Conservation (phyloP, 129 eudicot genomes). For the Smallanthus sonchifolius region DNA sequence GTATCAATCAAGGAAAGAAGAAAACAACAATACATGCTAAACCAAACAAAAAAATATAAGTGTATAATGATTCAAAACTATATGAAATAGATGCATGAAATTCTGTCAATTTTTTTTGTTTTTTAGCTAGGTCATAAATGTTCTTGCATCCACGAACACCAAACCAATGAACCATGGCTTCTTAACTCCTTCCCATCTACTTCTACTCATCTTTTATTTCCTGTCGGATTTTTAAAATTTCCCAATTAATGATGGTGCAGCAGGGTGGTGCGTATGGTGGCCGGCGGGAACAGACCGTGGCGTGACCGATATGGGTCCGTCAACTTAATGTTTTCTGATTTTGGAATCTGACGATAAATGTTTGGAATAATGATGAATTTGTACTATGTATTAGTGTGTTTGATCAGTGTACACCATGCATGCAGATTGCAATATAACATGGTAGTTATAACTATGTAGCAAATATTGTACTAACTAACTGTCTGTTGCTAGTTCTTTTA, state of each 20-base stretch:
- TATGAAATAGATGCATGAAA: conserved; percentile 19
- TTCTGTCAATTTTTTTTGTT: conserved; percentile 8
- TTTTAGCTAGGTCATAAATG: conserved; percentile 3
- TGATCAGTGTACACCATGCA: conserved; percentile 21
- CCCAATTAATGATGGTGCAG: conserved; percentile 12
- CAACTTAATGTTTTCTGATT: neutral
- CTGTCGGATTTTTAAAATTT: neutral
- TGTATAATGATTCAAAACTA: conserved; percentile 6
- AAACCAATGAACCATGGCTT: conserved; percentile 19
- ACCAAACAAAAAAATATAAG: conserved; percentile 16
- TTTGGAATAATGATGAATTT: neutral
- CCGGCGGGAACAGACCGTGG: conserved; percentile 7
- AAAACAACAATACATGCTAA: conserved; percentile 30
- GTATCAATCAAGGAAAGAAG: conserved; percentile 21
- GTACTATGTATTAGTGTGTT: neutral
- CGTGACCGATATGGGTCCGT: conserved; percentile 12
- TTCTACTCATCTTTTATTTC: conserved; percentile 1
- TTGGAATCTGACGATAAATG: conserved; percentile 2
- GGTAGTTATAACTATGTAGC: no score
- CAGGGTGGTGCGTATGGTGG: neutral
- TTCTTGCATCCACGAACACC: neutral
- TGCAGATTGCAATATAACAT: neutral
- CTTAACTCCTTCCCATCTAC: conserved; percentile 22
- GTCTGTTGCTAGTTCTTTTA: neutral
- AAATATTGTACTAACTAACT: conserved; percentile 4